Evolutionary conservation across 768 basidiomycete species (phyloP), one percentile per base, ranked within the genome.

Genomic region (Suillus decipiens): DNA sequence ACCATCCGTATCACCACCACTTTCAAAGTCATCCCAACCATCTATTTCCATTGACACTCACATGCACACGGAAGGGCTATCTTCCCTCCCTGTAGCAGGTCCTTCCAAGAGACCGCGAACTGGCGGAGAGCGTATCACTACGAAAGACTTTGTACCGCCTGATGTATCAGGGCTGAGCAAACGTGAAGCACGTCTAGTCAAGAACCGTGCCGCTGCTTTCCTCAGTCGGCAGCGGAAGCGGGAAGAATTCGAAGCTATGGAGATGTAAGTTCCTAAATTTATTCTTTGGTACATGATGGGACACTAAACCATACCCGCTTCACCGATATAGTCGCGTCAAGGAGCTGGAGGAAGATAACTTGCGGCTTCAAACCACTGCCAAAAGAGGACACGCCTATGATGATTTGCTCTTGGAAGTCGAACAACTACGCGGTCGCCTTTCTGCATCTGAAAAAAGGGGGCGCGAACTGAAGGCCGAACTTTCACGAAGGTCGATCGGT

Each of bases 131-230:
- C 77, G 83, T 63, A 77, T 85, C 68, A 82, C 78, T 41, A 89
- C 85, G 74, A 93, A 90, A 77, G 92, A 94, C 74, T 95, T 95
- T 70, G 74, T 95, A 22, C 92, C 93, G 12, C 93, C 93, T 56
- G 93, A 95, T 73, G 93, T 95, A 63, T 85, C 87, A 63, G 94
- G 94, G 57, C 83, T 95, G 63, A 88, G 83, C 81, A 95, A 95
- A 76, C 91, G 93, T 58, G 93, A 95, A 77, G 93, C 93, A 64
- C 87, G 93, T 59, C 84, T 95, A 10, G 90, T 95, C 62, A 95
- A 95, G 82, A 95, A 95, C 78, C 85, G 93, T 62, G 93, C 93
- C 14, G 93, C 93, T 12, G 93, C 93, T 63, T 95, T 95, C 80
- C 88, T 95, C 72, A 90, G 88, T 77, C 83, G 93, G 73, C 93